Base-by-base conservation (phyloP, 257 asterid species). In the Plectranthus barbatus region DNA sequence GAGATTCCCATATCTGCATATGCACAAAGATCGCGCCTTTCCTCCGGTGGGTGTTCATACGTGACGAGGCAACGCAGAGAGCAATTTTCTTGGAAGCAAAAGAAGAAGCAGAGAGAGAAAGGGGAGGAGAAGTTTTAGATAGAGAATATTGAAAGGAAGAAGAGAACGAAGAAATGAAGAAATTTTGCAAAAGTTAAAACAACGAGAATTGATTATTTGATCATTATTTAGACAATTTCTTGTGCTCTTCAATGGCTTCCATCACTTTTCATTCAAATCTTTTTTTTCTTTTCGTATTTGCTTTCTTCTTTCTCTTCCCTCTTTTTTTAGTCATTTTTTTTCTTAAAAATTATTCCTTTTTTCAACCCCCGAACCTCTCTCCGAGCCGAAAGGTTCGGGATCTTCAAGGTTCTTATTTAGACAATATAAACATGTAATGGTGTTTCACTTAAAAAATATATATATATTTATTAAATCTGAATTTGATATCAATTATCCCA, bases 331-430 rank as follows among this genome's bases (percentile, higher is more conserved):
- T n/a, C n/a, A n/a, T n/a, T n/a, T n/a, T n/a, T n/a, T n/a, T n/a
- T n/a, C n/a, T n/a, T n/a, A n/a, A n/a, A n/a, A n/a, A n/a, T 42
- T 47, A 26, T 50, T 37, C 44, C 53, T 64, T n/a, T n/a, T n/a
- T n/a, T n/a, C n/a, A n/a, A n/a, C n/a, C n/a, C n/a, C 72, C 74
- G 60, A 71, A 69, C 68, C 80, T 72, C 62, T 37, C 59, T 76
- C 86, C 84, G 69, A 70, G 60, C 84, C 94, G 73, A 57, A 72
- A 42, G 88, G 69, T 64, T 73, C 88, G 90, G 88, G 37, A 29
- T 65, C 74, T 41, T 39, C 49, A 44, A 62, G 78, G 71, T 68
- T 33, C 71, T 49, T 18, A 61, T 67, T 49, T 56, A 10, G 36
- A 33, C 50, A 18, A 7, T 40, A 40, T 39, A 15, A 56, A 58